Evolutionary conservation across 257 asterid genomes (phyloP), one percentile per base, ranked within the genome.

Genomic region (Verbena officinalis): DNA sequence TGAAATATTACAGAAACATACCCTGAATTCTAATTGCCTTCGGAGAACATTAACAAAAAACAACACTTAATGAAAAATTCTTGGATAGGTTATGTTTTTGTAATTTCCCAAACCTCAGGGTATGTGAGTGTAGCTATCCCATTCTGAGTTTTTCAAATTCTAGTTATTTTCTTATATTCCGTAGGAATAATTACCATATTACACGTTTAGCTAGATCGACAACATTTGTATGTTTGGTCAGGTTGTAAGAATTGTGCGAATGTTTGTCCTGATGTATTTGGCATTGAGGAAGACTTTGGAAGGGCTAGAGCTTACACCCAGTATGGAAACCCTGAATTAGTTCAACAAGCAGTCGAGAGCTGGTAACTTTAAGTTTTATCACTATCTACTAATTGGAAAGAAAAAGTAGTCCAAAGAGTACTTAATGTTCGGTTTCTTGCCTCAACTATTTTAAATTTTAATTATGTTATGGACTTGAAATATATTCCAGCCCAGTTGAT

Each of bases 181-280:
- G 16, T 14, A 54, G 38, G 68, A 14, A 64, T 2, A 64, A 38
- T 49, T 24, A 42, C 65, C 67, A 48, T 55, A 11, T 21, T 27
- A 46, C 38, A 49, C 20, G 46, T 36, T 9, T 36, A 30, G 3
- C 36, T 30, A 27, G 4, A 27, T 27, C 33, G 5, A 27, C 5
- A 27, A 27, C 33, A 27, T 27, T 27, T 5, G 5, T 36, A 9
- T 36, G 15, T n/a, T 55, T 55, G 67, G 58, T 36, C 76, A 94
- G 99, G 99, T 54, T 90, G 99, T 87, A 94, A 90, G 82, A 94
- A 90, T 60, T 94, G 99, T 73, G 91, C 89, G 64, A 88, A 94
- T 75, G 92, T 94, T 49, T 89, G 97, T 69, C 68, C 89, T 1
- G 65, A 51, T 48, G 96, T 94, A 58, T 94, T 94, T 70, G 77